phyloP scores from a whole-genome alignment of 2,329 filamentous ascomycete species.

The Calonectria hongkongensis region DNA sequence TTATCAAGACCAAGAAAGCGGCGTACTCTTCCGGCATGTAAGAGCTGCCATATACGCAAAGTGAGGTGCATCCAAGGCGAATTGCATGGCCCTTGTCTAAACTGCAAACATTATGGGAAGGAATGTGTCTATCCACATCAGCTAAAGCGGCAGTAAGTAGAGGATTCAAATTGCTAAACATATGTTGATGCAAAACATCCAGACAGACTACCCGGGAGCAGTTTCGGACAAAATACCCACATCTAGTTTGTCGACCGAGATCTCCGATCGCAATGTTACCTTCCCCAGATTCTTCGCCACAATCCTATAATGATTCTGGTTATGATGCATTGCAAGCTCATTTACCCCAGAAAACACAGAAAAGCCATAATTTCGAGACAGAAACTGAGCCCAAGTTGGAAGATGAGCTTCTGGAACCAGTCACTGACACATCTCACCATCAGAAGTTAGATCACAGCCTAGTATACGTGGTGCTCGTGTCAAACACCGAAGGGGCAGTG shows the following conservation, averaged over 20 bases:
- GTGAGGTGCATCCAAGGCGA: conserved; percentile 25
- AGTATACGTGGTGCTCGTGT: not conserved
- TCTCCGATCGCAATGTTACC: not conserved
- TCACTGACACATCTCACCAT: not conserved
- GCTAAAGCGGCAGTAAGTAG: not conserved
- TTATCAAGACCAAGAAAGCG: not conserved
- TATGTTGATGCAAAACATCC: not conserved
- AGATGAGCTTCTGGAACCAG: not conserved
- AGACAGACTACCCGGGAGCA: not conserved
- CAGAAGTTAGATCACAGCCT: not conserved
- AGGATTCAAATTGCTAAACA: not conserved
- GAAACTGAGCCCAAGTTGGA: not conserved
- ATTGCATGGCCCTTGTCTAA: conserved; percentile 12
- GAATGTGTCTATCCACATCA: conserved; percentile 8
- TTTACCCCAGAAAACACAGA: not conserved
- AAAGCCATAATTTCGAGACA: not conserved
- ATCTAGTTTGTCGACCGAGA: not conserved
- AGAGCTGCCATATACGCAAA: conserved; percentile 19
- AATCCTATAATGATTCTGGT: no score
- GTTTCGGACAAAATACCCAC: not conserved
- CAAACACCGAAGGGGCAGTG: not conserved
- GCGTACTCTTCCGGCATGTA: conserved; percentile 16
- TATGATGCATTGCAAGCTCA: not conserved
- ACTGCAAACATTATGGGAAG: conserved; percentile 17
- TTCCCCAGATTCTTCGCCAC: not conserved